Evolutionary conservation across 345 rosid species (phyloP).

Genomic region (Eucalyptus erythrocorys): DNA sequence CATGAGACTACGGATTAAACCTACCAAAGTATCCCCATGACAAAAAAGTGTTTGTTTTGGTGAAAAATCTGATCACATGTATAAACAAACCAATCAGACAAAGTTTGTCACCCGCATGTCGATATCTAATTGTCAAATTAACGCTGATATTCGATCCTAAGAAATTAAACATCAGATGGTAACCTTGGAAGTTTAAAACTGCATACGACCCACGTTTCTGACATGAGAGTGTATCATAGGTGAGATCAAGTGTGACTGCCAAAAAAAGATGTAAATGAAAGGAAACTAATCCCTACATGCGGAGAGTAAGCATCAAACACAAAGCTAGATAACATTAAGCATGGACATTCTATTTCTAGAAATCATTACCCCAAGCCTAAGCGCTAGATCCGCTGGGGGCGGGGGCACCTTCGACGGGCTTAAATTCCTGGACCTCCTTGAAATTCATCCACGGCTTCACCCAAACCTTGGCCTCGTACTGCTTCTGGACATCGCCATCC

Average conservation of each 20-base stretch:
- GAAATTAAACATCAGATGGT: neutral
- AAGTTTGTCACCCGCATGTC: neutral
- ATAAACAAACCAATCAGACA: neutral
- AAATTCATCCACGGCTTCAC: constrained; percentile 81
- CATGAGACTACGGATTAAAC: neutral
- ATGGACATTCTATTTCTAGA: neutral
- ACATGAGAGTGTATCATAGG: neutral
- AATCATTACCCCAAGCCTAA: neutral
- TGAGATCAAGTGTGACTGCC: neutral
- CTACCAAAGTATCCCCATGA: neutral
- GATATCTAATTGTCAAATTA: neutral
- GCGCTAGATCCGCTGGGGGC: constrained; percentile 5
- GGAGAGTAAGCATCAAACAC: neutral
- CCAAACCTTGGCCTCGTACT: constrained; percentile 86
- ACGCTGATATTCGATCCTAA: neutral
- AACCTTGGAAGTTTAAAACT: neutral
- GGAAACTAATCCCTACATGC: neutral
- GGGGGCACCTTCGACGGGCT: constrained; percentile 32
- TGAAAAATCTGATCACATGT: neutral
- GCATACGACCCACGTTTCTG: neutral
- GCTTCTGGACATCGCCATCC: constrained; percentile 50
- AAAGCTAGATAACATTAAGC: neutral
- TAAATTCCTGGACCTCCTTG: constrained; percentile 71
- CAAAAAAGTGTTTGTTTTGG: neutral
- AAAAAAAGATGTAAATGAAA: neutral